phyloP scores from a whole-genome alignment of 345 rosid species.

The Salix udensis region DNA sequence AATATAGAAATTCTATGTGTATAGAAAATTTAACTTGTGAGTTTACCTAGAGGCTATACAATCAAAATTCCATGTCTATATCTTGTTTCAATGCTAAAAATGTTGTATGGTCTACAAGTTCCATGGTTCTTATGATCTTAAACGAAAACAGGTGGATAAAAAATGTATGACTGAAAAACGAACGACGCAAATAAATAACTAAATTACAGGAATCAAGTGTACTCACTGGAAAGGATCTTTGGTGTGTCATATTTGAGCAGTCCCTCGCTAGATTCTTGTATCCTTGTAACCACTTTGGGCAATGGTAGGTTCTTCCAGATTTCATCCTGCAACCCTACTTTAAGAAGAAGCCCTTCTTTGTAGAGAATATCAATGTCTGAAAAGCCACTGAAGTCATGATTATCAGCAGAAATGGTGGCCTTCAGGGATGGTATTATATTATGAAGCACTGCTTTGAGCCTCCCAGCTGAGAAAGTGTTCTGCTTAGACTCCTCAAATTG shows the following conservation, averaged over 20 bases:
- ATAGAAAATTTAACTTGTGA: neutral
- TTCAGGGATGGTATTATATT: slow-evolving; percentile 70
- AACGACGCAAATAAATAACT: neutral
- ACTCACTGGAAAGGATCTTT: slow-evolving; percentile 79
- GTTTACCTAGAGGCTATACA: neutral
- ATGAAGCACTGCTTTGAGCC: slow-evolving; percentile 78
- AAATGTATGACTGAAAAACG: neutral
- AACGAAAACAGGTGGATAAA: neutral
- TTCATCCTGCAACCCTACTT: slow-evolving; percentile 72
- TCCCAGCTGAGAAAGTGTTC: slow-evolving; percentile 62
- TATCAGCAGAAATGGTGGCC: slow-evolving; percentile 70
- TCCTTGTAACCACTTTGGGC: slow-evolving; percentile 53
- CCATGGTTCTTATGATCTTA: neutral
- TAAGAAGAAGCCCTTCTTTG: slow-evolving; percentile 85
- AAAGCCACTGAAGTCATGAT: slow-evolving; percentile 58
- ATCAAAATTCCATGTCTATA: neutral
- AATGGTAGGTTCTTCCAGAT: slow-evolving; percentile 64
- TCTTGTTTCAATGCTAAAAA: neutral
- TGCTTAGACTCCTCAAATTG: slow-evolving; percentile 82
- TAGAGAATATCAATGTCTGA: slow-evolving; percentile 81
- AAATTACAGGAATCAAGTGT: neutral
- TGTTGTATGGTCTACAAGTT: neutral
- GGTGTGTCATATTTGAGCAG: slow-evolving; percentile 86
- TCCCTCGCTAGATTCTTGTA: slow-evolving; percentile 71
- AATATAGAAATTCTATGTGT: neutral